Evolutionary conservation across 805 yeast species (phyloP).

Genomic region (Pichia insulana): DNA sequence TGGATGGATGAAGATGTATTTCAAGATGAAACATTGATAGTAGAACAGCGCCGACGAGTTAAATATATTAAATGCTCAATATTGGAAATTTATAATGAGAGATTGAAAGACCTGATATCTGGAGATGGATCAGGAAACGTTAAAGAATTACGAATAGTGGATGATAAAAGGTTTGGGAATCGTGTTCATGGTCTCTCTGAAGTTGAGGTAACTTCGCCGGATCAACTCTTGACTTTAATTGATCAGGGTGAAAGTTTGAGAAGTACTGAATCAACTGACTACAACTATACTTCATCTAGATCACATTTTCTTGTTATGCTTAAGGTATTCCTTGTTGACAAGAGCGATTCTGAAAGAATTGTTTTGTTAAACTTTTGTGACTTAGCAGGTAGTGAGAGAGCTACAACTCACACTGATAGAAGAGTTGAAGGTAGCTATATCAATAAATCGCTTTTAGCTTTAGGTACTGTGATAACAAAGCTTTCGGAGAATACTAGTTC

Average conservation of each 20-base stretch:
- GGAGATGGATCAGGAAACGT: constrained; percentile 20
- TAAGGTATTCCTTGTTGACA: constrained; percentile 33
- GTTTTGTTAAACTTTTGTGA: constrained; percentile 83
- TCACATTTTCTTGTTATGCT: constrained; percentile 86
- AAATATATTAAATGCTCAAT: constrained; percentile 57
- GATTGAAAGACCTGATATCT: constrained; percentile 64
- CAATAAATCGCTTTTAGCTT: constrained; percentile 81
- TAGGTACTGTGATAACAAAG: constrained; percentile 87
- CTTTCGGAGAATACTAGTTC: constrained; percentile 28
- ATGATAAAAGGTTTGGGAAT: constrained; percentile 64
- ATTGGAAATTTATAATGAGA: constrained; percentile 82
- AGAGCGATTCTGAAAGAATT: constrained; percentile 31
- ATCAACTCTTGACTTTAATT: constrained; percentile 54
- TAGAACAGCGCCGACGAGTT: constrained; percentile 1
- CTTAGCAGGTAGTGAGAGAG: constrained; percentile 94
- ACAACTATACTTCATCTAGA: constrained; percentile 77
- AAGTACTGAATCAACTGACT: constrained; percentile 83
- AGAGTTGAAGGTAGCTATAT: constrained; percentile 91
- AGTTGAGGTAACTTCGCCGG: constrained; percentile 44
- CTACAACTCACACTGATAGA: constrained; percentile 66
- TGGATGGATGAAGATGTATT: constrained; percentile 14
- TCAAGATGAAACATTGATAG: constrained; percentile 13
- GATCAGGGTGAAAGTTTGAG: constrained; percentile 65
- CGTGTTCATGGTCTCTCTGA: constrained; percentile 67
- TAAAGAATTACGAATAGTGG: constrained; percentile 64